Conservation (phyloP, 2,329 filamentous ascomycete species). For the Ophiostoma sp. region DNA sequence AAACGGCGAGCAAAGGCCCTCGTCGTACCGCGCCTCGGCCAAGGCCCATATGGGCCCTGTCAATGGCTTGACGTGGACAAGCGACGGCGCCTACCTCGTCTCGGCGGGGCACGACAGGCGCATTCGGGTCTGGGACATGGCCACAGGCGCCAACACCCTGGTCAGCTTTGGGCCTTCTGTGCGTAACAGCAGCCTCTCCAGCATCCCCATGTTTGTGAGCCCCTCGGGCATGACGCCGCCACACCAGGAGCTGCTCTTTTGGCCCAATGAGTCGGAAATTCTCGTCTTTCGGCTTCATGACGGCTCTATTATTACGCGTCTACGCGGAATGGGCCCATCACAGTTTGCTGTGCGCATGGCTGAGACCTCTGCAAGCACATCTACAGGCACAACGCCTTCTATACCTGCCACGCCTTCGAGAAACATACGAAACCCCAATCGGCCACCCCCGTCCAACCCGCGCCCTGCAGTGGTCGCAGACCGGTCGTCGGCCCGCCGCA, state of each 20-base stretch:
- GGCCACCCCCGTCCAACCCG: not conserved
- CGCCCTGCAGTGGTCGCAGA: constrained; percentile 7
- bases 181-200: constrained; percentile 64
- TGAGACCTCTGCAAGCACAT: not conserved
- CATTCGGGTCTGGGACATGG: constrained; percentile 81
- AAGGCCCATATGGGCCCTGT: constrained; percentile 75
- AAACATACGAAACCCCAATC: not conserved
- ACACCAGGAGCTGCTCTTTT: constrained; percentile 65
- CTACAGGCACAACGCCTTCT: not conserved
- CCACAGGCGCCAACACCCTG: constrained; percentile 76
- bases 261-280: constrained; percentile 76
- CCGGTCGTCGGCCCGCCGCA: constrained; percentile 47
- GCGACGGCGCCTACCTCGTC: constrained; percentile 69
- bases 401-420: not conserved
- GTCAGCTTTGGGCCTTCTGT: constrained; percentile 81
- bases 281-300: constrained; percentile 74
- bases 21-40: constrained; percentile 41
- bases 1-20: not conserved
- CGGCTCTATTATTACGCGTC: constrained; percentile 64
- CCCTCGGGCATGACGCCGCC: constrained; percentile 54
- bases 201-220: constrained; percentile 56
- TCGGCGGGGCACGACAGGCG: constrained; percentile 78
- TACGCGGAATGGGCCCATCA: constrained; percentile 59
- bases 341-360: constrained; percentile 40
- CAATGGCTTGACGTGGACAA: constrained; percentile 80